Evolutionary conservation across 1,139 yeast species (phyloP).

Genomic region (Tardiomyces digboiensis): DNA sequence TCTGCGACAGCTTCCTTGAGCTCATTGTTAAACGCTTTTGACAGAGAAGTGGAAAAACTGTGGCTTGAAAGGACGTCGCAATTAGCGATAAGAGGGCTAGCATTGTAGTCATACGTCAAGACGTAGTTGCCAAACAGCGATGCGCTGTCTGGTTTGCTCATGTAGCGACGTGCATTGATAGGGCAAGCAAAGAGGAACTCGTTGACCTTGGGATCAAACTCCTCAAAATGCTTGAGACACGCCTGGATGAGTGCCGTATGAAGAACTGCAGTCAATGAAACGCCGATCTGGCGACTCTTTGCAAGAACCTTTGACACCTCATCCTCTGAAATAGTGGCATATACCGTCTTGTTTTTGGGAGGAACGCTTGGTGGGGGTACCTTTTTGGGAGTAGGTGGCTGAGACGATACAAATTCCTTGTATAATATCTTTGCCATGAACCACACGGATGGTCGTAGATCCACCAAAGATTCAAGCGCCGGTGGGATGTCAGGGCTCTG

Average conservation of each 20-base stretch:
- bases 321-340: neutral
- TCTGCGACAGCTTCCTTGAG: slow-evolving; percentile 3
- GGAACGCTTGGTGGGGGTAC: neutral
- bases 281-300: slow-evolving; percentile 3
- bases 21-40: slow-evolving; percentile 1
- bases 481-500: slow-evolving; percentile 3
- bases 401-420: slow-evolving; percentile 4
- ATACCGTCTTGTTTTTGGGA: neutral
- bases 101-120: slow-evolving; percentile 5
- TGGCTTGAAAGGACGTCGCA: neutral
- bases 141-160: neutral
- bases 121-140: slow-evolving; percentile 12
- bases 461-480: slow-evolving; percentile 8
- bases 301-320: slow-evolving; percentile 5
- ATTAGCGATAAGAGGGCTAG: neutral
- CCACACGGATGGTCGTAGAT: slow-evolving; percentile 11
- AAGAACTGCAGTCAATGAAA: slow-evolving; percentile 4
- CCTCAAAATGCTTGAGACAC: slow-evolving; percentile 3
- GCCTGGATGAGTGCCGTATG: slow-evolving; percentile 5
- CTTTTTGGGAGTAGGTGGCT: neutral
- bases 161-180: slow-evolving; percentile 13
- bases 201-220: slow-evolving; percentile 3
- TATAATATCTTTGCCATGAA: slow-evolving; percentile 8
- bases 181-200: slow-evolving; percentile 10
- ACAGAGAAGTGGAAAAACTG: neutral